Evolutionary conservation across 495 filamentous ascomycete genomes (phyloP).

Genomic region (Penicillium manginii): DNA sequence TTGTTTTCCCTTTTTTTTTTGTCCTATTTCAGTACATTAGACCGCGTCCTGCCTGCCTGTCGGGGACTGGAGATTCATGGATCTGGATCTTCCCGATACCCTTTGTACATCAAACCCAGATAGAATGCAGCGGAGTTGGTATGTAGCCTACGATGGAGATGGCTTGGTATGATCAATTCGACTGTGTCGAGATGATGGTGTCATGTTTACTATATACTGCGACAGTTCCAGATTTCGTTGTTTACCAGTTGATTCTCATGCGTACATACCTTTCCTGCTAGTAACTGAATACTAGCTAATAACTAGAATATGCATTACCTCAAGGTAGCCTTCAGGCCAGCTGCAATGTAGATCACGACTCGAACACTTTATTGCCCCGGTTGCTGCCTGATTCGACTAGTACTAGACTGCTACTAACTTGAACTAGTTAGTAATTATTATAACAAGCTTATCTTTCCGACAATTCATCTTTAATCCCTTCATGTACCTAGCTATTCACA

Average conservation of each 20-base stretch:
- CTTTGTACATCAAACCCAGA: constrained; percentile 38
- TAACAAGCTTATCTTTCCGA: too few species aligned
- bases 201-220: constrained; percentile 11
- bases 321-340: too few species aligned
- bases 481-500: too few species aligned
- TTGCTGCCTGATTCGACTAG: too few species aligned
- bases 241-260: neutral
- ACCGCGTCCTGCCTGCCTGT: constrained; percentile 24
- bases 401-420: too few species aligned
- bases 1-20: constrained; percentile 10
- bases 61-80: constrained; percentile 23
- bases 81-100: constrained; percentile 29
- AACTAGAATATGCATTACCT: too few species aligned
- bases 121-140: constrained; percentile 32
- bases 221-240: neutral
- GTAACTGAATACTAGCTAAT: too few species aligned
- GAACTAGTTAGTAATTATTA: too few species aligned
- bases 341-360: too few species aligned
- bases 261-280: too few species aligned
- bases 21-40: constrained; percentile 33
- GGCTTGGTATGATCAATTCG: constrained; percentile 14
- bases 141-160: constrained; percentile 23
- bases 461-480: too few species aligned
- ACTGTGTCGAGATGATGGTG: constrained; percentile 9
- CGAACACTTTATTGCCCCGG: too few species aligned